Evolutionary conservation across 2,329 filamentous ascomycete species (phyloP), one percentile per base, ranked within the genome.

Genomic region (Penicillium paneum): DNA sequence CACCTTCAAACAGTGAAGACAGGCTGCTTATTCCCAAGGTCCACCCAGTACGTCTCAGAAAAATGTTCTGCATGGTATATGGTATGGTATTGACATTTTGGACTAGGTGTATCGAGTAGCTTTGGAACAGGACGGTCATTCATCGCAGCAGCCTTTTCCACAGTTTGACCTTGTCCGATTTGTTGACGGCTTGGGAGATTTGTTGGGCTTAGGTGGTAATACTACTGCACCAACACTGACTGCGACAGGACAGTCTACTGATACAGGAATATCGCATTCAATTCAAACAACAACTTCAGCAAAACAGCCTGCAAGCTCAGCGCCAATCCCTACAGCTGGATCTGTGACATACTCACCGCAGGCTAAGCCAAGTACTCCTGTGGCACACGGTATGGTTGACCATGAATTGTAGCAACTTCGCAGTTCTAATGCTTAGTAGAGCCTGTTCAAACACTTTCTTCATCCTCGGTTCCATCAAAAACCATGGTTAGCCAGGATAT

Each of bases 401-500:
- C 15, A 3, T n/a, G 17, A 28, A 10, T 6, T 17, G 3, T 19
- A 15, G 2, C 19, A 6, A n/a, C 5, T 36, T 35, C 21, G 8
- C 2, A 26, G 43, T 36, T 13, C 43, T 53, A 21, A 53, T 13
- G 2, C 12, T 44, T 17, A 5, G 2, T 24, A 54, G 52, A 13
- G 8, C 19, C 45, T 6, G 24, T 34, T 39, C 15, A 35, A 10
- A 50, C 31, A 5, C 2, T 8, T 12, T 8, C 54, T 7, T 42
- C 26, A 4, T 13, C 31, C 8, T 26, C 41, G 21, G 17, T 17
- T 19, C 3, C 15, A 39, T 24, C 49, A 13, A 43, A 57, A 21
- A 47, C 39, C 21, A 75, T 75, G 71, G 55, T 61, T 24, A 61
- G 62, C 34, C 74, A 78, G 57, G 68, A 78, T 59, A 67, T 76